Evolutionary conservation across 306 rosid species (phyloP).

Genomic region (Hippophae rhamnoides): DNA sequence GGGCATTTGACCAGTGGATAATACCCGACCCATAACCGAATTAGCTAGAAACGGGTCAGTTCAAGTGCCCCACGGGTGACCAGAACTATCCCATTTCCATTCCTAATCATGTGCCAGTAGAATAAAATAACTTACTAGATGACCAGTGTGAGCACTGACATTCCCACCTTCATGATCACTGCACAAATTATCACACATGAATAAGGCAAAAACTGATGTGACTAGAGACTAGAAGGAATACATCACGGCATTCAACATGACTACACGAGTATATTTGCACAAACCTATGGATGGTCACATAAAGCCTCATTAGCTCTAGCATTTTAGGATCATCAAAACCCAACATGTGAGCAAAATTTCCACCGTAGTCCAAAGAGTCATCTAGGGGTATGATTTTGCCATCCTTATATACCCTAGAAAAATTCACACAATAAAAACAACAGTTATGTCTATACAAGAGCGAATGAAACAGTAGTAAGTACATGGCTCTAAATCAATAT

Average conservation of each 20-base stretch:
- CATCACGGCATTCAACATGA: too few species aligned
- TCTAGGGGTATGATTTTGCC: constrained; percentile 58
- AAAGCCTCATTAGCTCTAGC: constrained; percentile 95
- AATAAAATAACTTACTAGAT: constrained; percentile 31
- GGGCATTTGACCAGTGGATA: too few species aligned
- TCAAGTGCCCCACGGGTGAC: too few species aligned
- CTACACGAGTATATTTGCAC: too few species aligned
- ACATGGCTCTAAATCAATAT: neutral
- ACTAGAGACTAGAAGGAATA: too few species aligned
- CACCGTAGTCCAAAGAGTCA: constrained; percentile 92
- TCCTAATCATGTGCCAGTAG: too few species aligned
- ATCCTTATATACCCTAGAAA: constrained; percentile 74
- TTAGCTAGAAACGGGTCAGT: too few species aligned
- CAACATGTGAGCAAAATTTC: constrained; percentile 80
- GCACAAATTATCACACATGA: too few species aligned
- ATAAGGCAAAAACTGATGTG: too few species aligned
- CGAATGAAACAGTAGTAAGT: neutral
- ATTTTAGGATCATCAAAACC: constrained; percentile 83
- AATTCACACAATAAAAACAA: constrained; percentile 9
- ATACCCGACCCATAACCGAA: too few species aligned
- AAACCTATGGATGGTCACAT: constrained; percentile 65
- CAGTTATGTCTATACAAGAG: constrained; percentile 6
- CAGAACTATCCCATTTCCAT: too few species aligned
- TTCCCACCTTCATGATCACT: constrained; percentile 99
- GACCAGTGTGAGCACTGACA: constrained; percentile 96